Conservation (phyloP, 352 stramenopile species). For the Albugo laibachii region DNA sequence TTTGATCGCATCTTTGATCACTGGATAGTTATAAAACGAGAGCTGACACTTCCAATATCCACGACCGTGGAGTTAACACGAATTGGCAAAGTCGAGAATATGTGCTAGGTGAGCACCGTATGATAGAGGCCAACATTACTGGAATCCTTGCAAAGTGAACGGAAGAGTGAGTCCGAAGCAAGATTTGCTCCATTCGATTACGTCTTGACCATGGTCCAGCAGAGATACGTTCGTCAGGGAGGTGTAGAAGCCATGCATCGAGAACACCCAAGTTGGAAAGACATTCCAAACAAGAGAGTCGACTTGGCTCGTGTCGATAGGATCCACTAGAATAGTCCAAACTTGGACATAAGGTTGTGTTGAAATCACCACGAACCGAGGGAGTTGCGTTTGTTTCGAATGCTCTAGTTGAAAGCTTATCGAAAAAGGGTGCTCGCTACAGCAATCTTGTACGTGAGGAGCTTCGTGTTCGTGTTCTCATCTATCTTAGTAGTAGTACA, state of each 20-base stretch:
- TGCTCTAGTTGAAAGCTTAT: no score
- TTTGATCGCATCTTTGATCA: no score
- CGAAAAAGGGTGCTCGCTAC: no score
- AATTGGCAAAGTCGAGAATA: neutral
- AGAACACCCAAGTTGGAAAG: neutral
- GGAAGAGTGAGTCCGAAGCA: neutral
- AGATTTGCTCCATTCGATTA: slow-evolving; percentile 11
- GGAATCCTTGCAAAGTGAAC: neutral
- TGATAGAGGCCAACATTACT: neutral
- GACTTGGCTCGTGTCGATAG: neutral
- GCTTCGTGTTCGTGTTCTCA: no score
- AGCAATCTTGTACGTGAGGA: no score
- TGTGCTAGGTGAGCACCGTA: neutral
- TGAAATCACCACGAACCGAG: no score
- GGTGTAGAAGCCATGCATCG: slow-evolving; percentile 7
- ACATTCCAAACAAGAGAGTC: slow-evolving; percentile 3
- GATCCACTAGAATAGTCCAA: no score
- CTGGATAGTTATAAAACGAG: no score
- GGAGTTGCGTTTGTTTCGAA: no score
- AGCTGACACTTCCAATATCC: neutral
- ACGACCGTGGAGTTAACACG: neutral
- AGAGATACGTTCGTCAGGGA: slow-evolving; percentile 1
- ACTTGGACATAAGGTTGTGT: no score
- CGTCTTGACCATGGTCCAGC: slow-evolving; percentile 1
- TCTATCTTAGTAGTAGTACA: no score